A percentile compares a stretch with the other conserved stretches of the same genome.
Evolutionary conservation across 2,329 filamentous ascomycete genomes (phyloP).

Genomic region (Aaosphaeria arxii): DNA sequence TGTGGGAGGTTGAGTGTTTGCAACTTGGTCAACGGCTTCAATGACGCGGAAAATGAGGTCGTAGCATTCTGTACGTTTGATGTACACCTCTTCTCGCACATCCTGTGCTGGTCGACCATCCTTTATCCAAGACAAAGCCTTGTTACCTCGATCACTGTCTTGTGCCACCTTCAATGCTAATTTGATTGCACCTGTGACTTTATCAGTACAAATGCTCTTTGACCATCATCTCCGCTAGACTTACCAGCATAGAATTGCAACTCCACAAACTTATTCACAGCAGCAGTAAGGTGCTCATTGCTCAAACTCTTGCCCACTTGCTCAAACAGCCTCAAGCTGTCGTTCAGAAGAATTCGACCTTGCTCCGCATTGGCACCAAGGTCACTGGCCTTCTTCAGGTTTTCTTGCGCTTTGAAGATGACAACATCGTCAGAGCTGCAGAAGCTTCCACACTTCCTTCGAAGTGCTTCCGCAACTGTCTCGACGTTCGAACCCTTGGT

Average conservation of each 20-base stretch:
- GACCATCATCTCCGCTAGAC: conserved; percentile 3
- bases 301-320: conserved; percentile 82
- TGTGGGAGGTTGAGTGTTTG: conserved; percentile 64
- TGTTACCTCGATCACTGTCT: conserved; percentile 83
- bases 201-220: neutral
- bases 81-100: conserved; percentile 64
- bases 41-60: conserved; percentile 83
- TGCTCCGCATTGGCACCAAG: conserved; percentile 70
- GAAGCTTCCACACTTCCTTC: conserved; percentile 91
- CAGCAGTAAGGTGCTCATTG: conserved; percentile 73
- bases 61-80: conserved; percentile 76
- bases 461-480: conserved; percentile 90
- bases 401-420: conserved; percentile 97
- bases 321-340: conserved; percentile 84
- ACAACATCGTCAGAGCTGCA: conserved; percentile 96
- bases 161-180: conserved; percentile 79
- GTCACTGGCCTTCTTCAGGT: conserved; percentile 83
- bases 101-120: conserved; percentile 73
- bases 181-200: conserved; percentile 66
- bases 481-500: conserved; percentile 96
- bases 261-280: conserved; percentile 73
- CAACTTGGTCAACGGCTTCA: conserved; percentile 69
- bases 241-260: conserved; percentile 81
- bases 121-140: conserved; percentile 80
- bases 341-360: conserved; percentile 76